A percentile compares a stretch with the other conserved stretches of the same genome.
phyloP scores from a whole-genome alignment of 805 yeast genomes.

The Monosporozyma aquatica region DNA sequence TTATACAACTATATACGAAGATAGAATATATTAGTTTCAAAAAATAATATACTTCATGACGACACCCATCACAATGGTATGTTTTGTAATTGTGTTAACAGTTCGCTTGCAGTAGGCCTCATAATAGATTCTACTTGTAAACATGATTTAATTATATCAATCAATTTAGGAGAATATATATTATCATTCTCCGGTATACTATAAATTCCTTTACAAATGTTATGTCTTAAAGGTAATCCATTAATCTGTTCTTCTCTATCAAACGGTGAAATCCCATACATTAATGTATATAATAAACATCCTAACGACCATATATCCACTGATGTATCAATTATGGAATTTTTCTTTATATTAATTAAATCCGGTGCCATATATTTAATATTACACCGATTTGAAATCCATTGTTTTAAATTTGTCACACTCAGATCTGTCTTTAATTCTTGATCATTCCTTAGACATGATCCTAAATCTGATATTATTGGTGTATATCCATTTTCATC shows the following conservation, averaged over 20 bases:
- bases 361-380: constrained; percentile 89
- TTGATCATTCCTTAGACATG: constrained; percentile 57
- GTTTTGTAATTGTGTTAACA: constrained; percentile 37
- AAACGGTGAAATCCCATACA: constrained; percentile 80
- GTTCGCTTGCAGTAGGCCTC: constrained; percentile 57
- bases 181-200: constrained; percentile 24
- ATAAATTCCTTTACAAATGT: constrained; percentile 63
- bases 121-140: constrained; percentile 49
- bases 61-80: no score
- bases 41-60: no score
- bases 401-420: constrained; percentile 69
- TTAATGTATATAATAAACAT: constrained; percentile 65
- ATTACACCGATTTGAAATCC: constrained; percentile 69
- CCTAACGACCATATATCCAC: constrained; percentile 92
- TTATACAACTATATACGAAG: no score
- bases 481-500: no score
- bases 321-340: constrained; percentile 45
- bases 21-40: no score
- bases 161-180: constrained; percentile 45
- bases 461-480: constrained; percentile 77
- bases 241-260: constrained; percentile 70
- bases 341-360: constrained; percentile 64
- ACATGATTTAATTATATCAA: constrained; percentile 51
- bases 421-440: constrained; percentile 50
- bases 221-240: constrained; percentile 75